phyloP scores from a whole-genome alignment of 2,329 filamentous ascomycete species.

The Aurifilum marmelostoma region DNA sequence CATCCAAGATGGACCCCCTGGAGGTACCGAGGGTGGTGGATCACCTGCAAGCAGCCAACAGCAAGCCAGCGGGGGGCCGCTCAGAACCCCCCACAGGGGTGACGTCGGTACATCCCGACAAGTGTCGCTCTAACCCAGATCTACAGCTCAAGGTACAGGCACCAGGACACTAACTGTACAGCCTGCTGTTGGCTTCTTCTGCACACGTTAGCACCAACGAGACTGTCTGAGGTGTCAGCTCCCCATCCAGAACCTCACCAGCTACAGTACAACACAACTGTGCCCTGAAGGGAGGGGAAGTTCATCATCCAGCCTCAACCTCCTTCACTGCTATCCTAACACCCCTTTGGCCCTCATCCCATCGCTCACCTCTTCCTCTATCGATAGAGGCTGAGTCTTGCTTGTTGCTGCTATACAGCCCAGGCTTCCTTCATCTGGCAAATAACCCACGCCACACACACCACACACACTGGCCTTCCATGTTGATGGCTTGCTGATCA shows the following conservation, averaged over 20 bases:
- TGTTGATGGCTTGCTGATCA: constrained; percentile 19
- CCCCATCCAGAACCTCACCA: background rate
- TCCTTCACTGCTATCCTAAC: background rate
- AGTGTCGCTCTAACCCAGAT: background rate
- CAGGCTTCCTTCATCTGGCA: too few relatives aligned
- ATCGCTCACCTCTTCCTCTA: too few relatives aligned
- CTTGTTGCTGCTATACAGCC: too few relatives aligned
- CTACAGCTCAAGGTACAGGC: background rate
- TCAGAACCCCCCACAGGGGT: background rate
- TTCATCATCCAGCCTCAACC: background rate
- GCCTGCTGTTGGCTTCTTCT: background rate
- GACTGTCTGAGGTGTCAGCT: background rate
- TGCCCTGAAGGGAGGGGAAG: background rate
- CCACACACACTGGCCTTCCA: background rate
- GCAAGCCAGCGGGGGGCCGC: background rate
- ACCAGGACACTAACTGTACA: background rate
- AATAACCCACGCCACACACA: background rate
- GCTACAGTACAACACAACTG: background rate
- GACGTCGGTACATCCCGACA: constrained; percentile 18
- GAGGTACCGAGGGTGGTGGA: constrained; percentile 4
- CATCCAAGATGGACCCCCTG: background rate
- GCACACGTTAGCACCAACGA: background rate
- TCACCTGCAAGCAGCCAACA: constrained; percentile 17
- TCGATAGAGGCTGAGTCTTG: too few relatives aligned
- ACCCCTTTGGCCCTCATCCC: background rate